These are phyloP conservation scores for Volvox africanus DNA, from an alignment of 139 green algal species.

Conservation along the genomic window DNA sequence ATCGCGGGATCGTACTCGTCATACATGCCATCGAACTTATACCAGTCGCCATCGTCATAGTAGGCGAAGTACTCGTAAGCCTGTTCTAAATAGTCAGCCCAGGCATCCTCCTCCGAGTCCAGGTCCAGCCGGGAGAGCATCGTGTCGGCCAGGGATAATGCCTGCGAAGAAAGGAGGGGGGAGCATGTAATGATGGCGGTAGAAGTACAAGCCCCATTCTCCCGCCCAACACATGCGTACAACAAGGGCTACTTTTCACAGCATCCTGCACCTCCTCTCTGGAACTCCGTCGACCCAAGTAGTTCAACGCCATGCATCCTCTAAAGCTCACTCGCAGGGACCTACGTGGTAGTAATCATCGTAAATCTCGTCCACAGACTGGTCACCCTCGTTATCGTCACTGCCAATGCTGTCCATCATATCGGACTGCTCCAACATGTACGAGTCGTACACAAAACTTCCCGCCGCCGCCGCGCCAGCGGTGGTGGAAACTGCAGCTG, in stretches of 20 bases:
- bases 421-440: background rate
- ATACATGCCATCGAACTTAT: background rate
- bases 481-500: background rate
- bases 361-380: background rate
- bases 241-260: no score
- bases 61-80: constrained; percentile 12
- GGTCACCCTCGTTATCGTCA: background rate
- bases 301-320: no score
- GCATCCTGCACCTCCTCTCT: no score
- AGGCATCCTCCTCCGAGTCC: background rate
- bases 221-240: no score
- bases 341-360: constrained; percentile 3
- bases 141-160: background rate
- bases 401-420: background rate
- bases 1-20: background rate
- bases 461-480: background rate
- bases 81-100: constrained; percentile 36
- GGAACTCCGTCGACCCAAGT: no score
- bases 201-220: no score
- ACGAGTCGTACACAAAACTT: background rate
- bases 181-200: no score
- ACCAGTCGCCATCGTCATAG: background rate
- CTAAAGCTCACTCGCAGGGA: no score
- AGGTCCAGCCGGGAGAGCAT: background rate
- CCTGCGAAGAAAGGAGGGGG: background rate